phyloP scores from a whole-genome alignment of 2,329 filamentous ascomycete species.

The Didymella keratinophila region DNA sequence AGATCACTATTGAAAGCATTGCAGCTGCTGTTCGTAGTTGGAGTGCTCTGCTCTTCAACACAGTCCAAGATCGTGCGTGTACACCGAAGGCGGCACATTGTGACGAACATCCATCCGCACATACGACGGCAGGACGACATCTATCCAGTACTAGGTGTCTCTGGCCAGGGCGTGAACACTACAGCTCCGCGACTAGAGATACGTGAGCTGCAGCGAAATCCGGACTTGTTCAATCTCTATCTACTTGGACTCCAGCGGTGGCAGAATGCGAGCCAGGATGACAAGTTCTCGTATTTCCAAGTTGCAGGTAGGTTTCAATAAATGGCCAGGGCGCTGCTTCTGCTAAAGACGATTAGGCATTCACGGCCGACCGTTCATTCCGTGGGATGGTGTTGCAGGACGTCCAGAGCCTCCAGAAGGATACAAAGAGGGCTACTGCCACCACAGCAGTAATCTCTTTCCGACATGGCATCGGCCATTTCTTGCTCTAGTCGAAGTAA shows the following conservation, averaged over 20 bases:
- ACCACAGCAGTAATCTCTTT: constrained; percentile 78
- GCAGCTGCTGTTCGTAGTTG: constrained; percentile 8
- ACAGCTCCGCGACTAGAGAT: constrained; percentile 68
- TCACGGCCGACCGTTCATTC: constrained; percentile 73
- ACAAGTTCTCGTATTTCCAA: constrained; percentile 76
- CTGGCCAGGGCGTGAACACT: constrained; percentile 29
- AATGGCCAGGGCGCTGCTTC: constrained; percentile 1
- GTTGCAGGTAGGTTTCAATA: constrained; percentile 67
- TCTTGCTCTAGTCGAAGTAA: constrained; percentile 66
- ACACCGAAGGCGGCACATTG: constrained; percentile 11
- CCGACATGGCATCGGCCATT: constrained; percentile 85
- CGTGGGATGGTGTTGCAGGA: constrained; percentile 62
- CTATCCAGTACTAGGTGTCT: constrained; percentile 35
- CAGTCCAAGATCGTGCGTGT: constrained; percentile 5
- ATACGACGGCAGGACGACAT: constrained; percentile 11
- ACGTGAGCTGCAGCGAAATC: constrained; percentile 66
- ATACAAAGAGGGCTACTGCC: constrained; percentile 73
- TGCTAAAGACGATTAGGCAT: constrained; percentile 64
- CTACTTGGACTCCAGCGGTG: constrained; percentile 75
- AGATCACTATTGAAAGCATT: not conserved
- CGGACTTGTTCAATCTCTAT: constrained; percentile 76
- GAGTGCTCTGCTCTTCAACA: constrained; percentile 2
- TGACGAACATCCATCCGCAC: constrained; percentile 2
- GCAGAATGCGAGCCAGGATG: constrained; percentile 69
- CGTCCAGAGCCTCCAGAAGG: constrained; percentile 51